Evolutionary conservation across 2,329 filamentous ascomycete genomes (phyloP), one percentile per base, ranked within the genome.

Genomic region (Colletotrichum nymphaeae): DNA sequence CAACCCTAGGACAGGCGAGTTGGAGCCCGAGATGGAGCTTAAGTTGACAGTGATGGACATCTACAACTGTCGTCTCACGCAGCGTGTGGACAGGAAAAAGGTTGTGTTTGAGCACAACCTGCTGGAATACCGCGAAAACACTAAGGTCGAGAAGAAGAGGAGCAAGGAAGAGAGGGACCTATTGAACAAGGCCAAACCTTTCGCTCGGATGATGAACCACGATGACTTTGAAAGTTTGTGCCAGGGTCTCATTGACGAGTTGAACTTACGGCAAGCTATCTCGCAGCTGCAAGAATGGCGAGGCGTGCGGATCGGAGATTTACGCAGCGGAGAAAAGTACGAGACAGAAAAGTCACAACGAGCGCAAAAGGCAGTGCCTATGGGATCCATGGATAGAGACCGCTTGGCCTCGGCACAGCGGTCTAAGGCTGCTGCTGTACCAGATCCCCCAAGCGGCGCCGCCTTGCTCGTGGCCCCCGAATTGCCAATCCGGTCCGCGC

Each of bases 11-110:
- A 98, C 95, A 0, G 93, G 94, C 74, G 93, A 97, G 79, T 87
- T 97, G 71, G 97, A 99, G 78, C 95, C 97, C 0, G 97, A 99
- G 82, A 97, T 98, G 89, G 95, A 98, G 76, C 89, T 99, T 58
- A 99, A 99, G 87, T 91, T 98, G 85, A 98, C 95, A 0, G 95
- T 99, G 24, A 98, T 99, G 92, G 95, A 98, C 76, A 97, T 99
- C 63, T 99, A 99, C 87, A 99, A 99, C 80, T 93, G 93, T 71
- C 92, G 95, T 5, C 86, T 99, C 22, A 98, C 95, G 2, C 93
- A 95, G 70, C 92, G 97, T 76, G 96, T 96, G 7, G 96, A 98
- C 79, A 90, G 97, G 58, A 99, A 99, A 84, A 97, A 97, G 85
- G 93, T 98, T 63, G 93, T 99, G 6, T 98, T 99, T 78, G 95